Evolutionary conservation across 177 flowering plant genomes (phyloP).

Genomic region (Tripterygium wilfordii): DNA sequence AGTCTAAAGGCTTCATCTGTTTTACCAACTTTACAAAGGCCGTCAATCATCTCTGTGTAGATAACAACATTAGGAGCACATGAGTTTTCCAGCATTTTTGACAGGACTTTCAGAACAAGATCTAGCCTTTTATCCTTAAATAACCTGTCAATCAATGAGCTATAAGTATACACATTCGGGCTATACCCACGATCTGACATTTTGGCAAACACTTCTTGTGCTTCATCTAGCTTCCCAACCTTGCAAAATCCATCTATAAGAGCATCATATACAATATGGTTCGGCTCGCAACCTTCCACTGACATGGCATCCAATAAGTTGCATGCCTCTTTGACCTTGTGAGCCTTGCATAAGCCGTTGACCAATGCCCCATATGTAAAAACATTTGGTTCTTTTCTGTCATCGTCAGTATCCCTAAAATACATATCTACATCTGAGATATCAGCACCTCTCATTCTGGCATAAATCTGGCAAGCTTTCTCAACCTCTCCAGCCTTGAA

Average conservation of each 20-base stretch:
- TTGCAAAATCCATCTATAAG: slow-evolving; percentile 96
- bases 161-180: slow-evolving; percentile 67
- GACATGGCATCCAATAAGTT: slow-evolving; percentile 69
- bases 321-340: slow-evolving; percentile 67
- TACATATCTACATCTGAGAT: slow-evolving; percentile 49
- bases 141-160: slow-evolving; percentile 74
- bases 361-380: slow-evolving; percentile 86
- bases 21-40: slow-evolving; percentile 85
- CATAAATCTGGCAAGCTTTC: slow-evolving; percentile 74
- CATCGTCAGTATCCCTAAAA: slow-evolving; percentile 31
- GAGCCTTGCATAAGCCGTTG: slow-evolving; percentile 88
- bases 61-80: slow-evolving; percentile 86
- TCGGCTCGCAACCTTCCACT: slow-evolving; percentile 64
- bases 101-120: slow-evolving; percentile 72
- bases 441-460: slow-evolving; percentile 40
- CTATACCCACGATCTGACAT: slow-evolving; percentile 69
- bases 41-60: slow-evolving; percentile 90
- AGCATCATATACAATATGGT: slow-evolving; percentile 78
- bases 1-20: slow-evolving; percentile 78
- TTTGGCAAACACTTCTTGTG: slow-evolving; percentile 61
- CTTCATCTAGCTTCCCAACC: slow-evolving; percentile 83
- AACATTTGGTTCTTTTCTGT: slow-evolving; percentile 55
- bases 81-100: slow-evolving; percentile 80
- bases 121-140: slow-evolving; percentile 84
- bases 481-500: slow-evolving; percentile 74